Base-by-base conservation (phyloP, 805 yeast species). In the Metschnikowia kofuensis region DNA sequence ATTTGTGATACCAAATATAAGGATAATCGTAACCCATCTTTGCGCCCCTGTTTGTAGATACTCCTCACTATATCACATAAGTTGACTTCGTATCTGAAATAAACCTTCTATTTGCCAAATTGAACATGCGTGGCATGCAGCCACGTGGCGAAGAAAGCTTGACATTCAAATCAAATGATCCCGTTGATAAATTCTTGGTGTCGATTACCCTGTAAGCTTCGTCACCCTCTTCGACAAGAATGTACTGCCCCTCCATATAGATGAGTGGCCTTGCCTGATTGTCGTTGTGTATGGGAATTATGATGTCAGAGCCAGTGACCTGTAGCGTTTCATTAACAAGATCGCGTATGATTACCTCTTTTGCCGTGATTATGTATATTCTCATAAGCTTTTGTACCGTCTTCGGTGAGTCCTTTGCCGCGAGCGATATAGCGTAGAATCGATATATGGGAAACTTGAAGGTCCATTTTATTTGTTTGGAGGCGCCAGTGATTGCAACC, bases 221-320 rank as follows among this genome's bases (percentile, higher is more conserved):
- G 12, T 31, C 36, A 7, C 40, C 29, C 29, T 57, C 59, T 27
- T 57, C 53, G 29, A 57, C 47, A n/a, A 55, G 7, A 13, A 57
- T 41, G 16, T 48, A 47, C 28, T 50, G 46, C 10, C 34, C 38
- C 5, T 16, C 9, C 14, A 34, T 51, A 28, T 39, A 35, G 10
- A 52, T 48, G 28, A 56, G 49, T n/a, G 59, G 59, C 28, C 38
- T 43, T 2, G 55, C 50, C 15, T 47, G 51, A 28, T 56, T 56
- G 38, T 48, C 53, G 27, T 54, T 55, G n/a, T 45, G 48, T 31
- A 53, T 39, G 21, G 46, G 35, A 11, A 53, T 44, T 6, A n/a
- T 35, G 12, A 38, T 27, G 15, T 41, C 47, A 2, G 45, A 8
- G 6, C 37, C 41, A n/a, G 21, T 32, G 35, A 8, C 7, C n/a